Evolutionary conservation across 1,139 yeast species (phyloP), one percentile per base, ranked within the genome.

Genomic region (Komagataea norvegica): DNA sequence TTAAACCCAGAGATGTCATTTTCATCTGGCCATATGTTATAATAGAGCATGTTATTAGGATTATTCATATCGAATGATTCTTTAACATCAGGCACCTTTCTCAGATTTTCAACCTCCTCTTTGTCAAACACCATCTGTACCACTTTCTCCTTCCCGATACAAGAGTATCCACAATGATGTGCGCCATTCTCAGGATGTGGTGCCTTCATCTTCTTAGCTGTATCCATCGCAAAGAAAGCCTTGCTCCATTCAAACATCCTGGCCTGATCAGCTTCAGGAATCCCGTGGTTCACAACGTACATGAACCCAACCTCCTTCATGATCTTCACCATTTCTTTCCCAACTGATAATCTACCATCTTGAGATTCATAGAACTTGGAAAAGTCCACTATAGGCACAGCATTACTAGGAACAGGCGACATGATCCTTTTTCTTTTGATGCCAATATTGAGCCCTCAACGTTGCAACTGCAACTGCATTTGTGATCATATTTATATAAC

Each of bases 51-150:
- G 14, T 43, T 38, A 8, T 36, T 31, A 29, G 47, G 47, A 35
- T 54, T 56, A 2, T 59, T 58, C 7, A 43, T 28, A 29, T 55
- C 59, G 37, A 51, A 53, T 2, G 56, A 50, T 31, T 55, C 58
- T 31, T 54, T 53, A 11, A 55, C 51, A 34, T 54, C 58, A 3
- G 58, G 58, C 9, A 36, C 31, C 33, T 44, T 36, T 32, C 55
- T 44, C 18, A 53, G 30, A 19, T 41, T 29, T 11, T 46, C 43
- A 5, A 49, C 40, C 25, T 50, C 51, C 6, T 36, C 40, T 25
- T 46, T 34, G 33, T 53, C 55, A 41, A 53, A 55, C 5, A 56
- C 60, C 61, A 58, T 49, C 40, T 58, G 61, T n/a, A 54, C 56
- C 13, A 55, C 61, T 31, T 52, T 57, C 34, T 55, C 59, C 34